Conservation (phyloP, 163 green algal genomes). For the Scenedesmus sp. region DNA sequence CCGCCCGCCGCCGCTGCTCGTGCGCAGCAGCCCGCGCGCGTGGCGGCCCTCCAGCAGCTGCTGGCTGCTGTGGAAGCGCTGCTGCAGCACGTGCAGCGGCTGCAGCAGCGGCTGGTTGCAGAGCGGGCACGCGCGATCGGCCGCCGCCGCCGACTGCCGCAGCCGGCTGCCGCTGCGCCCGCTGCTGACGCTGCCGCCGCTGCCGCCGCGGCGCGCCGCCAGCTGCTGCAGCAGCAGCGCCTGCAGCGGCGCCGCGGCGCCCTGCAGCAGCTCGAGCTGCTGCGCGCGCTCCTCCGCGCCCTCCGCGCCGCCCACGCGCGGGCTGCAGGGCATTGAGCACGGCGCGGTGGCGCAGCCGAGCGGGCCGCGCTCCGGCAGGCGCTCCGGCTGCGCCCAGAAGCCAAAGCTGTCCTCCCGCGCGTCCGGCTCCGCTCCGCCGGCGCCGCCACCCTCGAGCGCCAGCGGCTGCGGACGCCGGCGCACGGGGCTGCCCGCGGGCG, state of each 20-base stretch:
- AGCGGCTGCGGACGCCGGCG: background rate
- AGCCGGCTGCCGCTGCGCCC: slow-evolving; percentile 2
- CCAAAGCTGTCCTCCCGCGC: slow-evolving; percentile 5
- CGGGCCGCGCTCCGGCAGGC: background rate
- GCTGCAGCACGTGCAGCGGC: slow-evolving; percentile 18
- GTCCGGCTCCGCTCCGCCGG: background rate
- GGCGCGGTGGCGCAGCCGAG: slow-evolving; percentile 15
- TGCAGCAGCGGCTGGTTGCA: slow-evolving; percentile 29
- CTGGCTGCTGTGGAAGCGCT: slow-evolving; percentile 12
- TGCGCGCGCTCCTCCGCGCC: background rate
- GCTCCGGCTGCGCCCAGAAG: background rate
- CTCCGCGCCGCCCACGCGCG: background rate
- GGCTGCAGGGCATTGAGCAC: slow-evolving; percentile 17
- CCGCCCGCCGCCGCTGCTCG: slow-evolving; percentile 5
- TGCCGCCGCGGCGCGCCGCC: slow-evolving; percentile 11
- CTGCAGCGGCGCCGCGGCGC: too few relatives aligned
- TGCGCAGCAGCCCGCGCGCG: too few relatives aligned
- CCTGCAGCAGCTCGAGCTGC: background rate
- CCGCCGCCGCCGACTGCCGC: slow-evolving; percentile 15
- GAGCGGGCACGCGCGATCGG: background rate
- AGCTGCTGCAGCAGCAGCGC: background rate
- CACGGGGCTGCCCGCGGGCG: too few relatives aligned
- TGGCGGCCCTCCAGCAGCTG: background rate
- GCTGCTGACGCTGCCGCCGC: slow-evolving; percentile 30
- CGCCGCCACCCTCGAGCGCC: background rate